Evolutionary conservation across 805 yeast species (phyloP), one percentile per base, ranked within the genome.

Genomic region (Clavispora phyllophila): DNA sequence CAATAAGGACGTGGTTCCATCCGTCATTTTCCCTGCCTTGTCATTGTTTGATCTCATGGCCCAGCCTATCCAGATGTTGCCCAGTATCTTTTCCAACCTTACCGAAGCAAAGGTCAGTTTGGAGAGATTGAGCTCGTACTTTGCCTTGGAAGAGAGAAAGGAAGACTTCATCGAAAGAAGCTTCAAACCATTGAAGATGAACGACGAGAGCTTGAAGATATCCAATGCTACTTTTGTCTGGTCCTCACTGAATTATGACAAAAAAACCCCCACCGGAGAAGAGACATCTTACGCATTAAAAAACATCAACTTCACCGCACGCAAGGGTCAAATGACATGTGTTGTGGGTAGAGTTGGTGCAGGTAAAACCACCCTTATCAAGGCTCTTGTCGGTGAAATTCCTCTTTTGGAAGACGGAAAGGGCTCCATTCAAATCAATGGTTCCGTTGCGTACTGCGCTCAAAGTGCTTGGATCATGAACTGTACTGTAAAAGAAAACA

Each of bases 291-390:
- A 55, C 37, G 72, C 86, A 0, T 60, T 82, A 40, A 61, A 64
- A 35, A 58, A 75, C 51, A 68, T 80, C 37, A 58, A 70, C 41
- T 79, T 79, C 48, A 45, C 54, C 9, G 84, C 81, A 1, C 60
- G 51, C n/a, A 74, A 72, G 51, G 82, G 82, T 5, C 66, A 71
- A 28, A 62, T 82, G 42, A 66, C 78, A 1, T 80, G 87, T 59
- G 61, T 82, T 40, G 81, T 82, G 20, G 87, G 87, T 9, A 65
- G 76, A 51, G 87, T 82, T 25, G 87, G 87, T 3, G 61, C 83
- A 12, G 88, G 88, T 39, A 82, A 82, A 51, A 73, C 84, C 2
- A 75, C 87, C 0, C 63, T 78, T 22, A 60, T 81, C 38, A 71
- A 75, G 46, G 69, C 81, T 12, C 54, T 81, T 10, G 51, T 80